Evolutionary conservation across 1,139 yeast genomes (phyloP).

Genomic region (Candida sanyaensis): DNA sequence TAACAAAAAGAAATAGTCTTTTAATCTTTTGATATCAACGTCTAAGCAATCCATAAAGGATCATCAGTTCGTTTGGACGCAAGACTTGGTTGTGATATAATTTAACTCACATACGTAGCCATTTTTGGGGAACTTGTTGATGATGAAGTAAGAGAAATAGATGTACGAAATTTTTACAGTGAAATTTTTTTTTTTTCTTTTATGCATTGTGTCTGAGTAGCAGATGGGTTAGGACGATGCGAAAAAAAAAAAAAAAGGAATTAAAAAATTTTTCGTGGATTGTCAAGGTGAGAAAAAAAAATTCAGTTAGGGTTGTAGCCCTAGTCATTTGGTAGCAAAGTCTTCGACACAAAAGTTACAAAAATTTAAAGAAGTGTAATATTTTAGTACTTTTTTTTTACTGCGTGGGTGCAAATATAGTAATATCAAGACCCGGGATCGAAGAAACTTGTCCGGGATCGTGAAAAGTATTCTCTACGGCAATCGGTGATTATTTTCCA

Average conservation of each 20-base stretch:
- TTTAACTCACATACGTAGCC: slow-evolving; percentile 21
- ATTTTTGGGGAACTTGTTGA: slow-evolving; percentile 11
- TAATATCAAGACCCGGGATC: no score
- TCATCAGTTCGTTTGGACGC: slow-evolving; percentile 6
- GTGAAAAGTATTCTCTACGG: no score
- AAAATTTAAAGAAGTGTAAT: no score
- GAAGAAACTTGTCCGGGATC: no score
- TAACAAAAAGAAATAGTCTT: background rate
- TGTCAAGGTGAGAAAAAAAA: no score
- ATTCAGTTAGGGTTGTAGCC: slow-evolving; percentile 4
- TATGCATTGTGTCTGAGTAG: no score
- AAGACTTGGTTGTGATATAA: slow-evolving; percentile 7
- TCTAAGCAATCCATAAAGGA: slow-evolving; percentile 10
- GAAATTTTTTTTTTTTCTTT: slow-evolving; percentile 8
- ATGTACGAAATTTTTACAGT: background rate
- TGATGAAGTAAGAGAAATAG: slow-evolving; percentile 6
- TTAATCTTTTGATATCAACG: slow-evolving; percentile 8
- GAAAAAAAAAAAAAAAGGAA: slow-evolving; percentile 1
- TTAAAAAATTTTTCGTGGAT: no score
- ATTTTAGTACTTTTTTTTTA: no score
- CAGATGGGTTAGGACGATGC: background rate
- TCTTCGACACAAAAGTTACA: no score
- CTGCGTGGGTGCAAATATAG: no score
- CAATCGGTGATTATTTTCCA: no score
- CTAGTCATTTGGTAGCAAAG: background rate